Evolutionary conservation across 495 filamentous ascomycete species (phyloP).

Genomic region (Penicillium angulare): DNA sequence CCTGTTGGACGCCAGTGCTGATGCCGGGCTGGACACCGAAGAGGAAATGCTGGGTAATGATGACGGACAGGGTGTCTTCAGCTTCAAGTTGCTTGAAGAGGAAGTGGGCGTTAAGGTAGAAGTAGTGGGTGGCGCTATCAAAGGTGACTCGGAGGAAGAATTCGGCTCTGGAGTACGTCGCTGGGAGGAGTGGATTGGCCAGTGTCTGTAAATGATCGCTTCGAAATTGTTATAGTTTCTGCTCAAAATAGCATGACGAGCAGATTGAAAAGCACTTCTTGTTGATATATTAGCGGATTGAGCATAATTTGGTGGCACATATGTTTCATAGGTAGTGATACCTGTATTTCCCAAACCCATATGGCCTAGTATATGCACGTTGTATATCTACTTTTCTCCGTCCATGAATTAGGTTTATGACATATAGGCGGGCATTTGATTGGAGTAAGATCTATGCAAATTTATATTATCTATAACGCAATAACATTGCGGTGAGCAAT

Average conservation of each 20-base stretch:
- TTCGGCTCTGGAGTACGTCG: conserved; percentile 62
- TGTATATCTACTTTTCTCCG: no score
- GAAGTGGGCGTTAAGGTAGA: conserved; percentile 71
- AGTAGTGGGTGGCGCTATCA: conserved; percentile 74
- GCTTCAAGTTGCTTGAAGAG: conserved; percentile 77
- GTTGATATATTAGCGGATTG: neutral
- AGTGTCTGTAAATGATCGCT: conserved; percentile 48
- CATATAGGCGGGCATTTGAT: no score
- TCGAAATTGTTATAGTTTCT: no score
- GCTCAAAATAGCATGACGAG: conserved; percentile 9
- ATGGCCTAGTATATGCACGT: no score
- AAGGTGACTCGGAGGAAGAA: conserved; percentile 57
- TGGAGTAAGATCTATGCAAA: no score
- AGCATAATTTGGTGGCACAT: neutral
- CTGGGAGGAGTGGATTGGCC: conserved; percentile 89
- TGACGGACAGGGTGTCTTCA: conserved; percentile 67
- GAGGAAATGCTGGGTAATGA: conserved; percentile 81
- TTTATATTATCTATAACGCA: no score
- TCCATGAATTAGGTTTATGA: no score
- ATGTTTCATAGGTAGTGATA: neutral
- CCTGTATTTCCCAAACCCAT: neutral
- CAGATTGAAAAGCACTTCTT: neutral
- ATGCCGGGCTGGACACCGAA: conserved; percentile 67
- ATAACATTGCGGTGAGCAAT: no score
- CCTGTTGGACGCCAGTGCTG: conserved; percentile 61